Evolutionary conservation across 1,284 basidiomycete genomes (phyloP), one percentile per base, ranked within the genome.

Genomic region (Hemileia vastatrix): DNA sequence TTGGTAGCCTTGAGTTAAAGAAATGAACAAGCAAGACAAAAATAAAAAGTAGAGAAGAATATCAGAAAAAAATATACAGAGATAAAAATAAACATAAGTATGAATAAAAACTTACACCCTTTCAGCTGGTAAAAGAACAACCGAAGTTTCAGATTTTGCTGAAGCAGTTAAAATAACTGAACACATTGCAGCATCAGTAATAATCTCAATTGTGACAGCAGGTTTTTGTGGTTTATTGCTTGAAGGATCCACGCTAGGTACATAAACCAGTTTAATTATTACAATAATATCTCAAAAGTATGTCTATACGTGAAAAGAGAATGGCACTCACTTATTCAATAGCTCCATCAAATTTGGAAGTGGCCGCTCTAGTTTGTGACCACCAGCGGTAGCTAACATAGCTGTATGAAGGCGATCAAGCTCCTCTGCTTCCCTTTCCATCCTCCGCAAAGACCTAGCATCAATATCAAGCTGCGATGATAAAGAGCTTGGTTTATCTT

Each of bases 151-250:
- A 9, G 43, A 36, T 1, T 51, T 27, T 21, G 24, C 44, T 4
- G 51, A 51, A 19, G 59, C 23, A n/a, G 59, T 52, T 43, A 61
- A 54, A 18, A 49, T 43, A 23, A 43, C 47, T 21, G 51, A 54
- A 24, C 54, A 51, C 11, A 54, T 52, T 6, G 59, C 59, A 4
- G 59, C 59, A 48, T 61, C 59, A 31, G 59, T 61, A 23, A 61
- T 61, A 13, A 61, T 13, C 13, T 61, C 59, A 27, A 61, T 61
- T 24, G 51, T 61, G n/a, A 61, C 59, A 45, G 54, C 33, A 23
- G 59, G 59, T 21, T 61, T 52, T 52, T 61, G n/a, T n/a, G n/a
- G 54, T 45, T 61, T 61, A 32, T 61, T 52, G n/a, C 49, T 61
- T 11, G 54, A 54, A 11, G 59, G 40, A 52, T 61, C n/a, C n/a